These are phyloP conservation scores for Blastobotrys niveus DNA, from an alignment of 1,139 yeast species.

Conservation along the genomic window DNA sequence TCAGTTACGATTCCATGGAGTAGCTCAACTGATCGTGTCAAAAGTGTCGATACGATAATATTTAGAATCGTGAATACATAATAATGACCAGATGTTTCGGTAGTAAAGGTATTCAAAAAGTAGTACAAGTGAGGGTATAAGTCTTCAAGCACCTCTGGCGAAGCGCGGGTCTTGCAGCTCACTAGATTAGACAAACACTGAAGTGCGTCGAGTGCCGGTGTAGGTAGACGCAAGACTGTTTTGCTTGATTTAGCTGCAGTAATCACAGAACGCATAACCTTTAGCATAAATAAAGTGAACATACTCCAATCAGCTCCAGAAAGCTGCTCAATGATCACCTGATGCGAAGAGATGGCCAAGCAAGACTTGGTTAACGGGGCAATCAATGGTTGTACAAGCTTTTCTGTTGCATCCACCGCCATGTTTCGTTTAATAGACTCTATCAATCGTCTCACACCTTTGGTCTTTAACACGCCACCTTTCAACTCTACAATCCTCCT, in stretches of 20 bases:
- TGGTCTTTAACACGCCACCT: slow-evolving; percentile 12
- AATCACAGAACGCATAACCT: slow-evolving; percentile 1
- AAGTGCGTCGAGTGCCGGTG: slow-evolving; percentile 10
- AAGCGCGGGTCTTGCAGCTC: slow-evolving; percentile 6
- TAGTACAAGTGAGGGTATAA: slow-evolving; percentile 5
- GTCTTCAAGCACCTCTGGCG: slow-evolving; percentile 1
- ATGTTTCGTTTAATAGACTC: slow-evolving; percentile 15
- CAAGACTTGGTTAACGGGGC: slow-evolving; percentile 17
- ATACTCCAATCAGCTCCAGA: slow-evolving; percentile 23
- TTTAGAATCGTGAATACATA: slow-evolving; percentile 18
- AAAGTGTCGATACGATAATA: slow-evolving; percentile 4
- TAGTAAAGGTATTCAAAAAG: slow-evolving; percentile 16
- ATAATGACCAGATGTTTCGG: slow-evolving; percentile 21
- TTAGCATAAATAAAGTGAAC: slow-evolving; percentile 9
- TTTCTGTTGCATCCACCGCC: slow-evolving; percentile 9
- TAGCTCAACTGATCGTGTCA: neutral
- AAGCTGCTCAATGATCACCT: slow-evolving; percentile 26
- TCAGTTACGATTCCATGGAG: neutral
- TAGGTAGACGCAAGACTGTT: slow-evolving; percentile 1
- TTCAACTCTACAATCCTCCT: slow-evolving; percentile 14
- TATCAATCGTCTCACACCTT: slow-evolving; percentile 15
- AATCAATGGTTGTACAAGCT: slow-evolving; percentile 18
- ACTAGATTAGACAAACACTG: slow-evolving; percentile 8
- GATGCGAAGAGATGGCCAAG: slow-evolving; percentile 15
- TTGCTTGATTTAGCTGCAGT: neutral